Conservation (phyloP, 148 eudicot species). For the Polygonum aviculare region DNA sequence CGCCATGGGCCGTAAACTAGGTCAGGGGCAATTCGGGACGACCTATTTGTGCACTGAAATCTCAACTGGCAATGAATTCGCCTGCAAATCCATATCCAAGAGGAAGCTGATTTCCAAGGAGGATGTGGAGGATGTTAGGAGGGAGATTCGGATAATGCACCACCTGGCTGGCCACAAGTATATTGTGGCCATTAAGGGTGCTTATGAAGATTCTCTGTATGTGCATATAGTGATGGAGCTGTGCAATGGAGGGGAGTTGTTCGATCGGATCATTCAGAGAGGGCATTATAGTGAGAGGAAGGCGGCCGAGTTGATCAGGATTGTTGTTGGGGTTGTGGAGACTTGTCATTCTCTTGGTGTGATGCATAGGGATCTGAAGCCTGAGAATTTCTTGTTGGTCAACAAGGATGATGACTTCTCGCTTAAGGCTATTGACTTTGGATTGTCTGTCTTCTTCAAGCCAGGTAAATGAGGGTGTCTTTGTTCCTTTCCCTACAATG, state of each 20-base stretch:
- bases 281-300: constrained; percentile 62
- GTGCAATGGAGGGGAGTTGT: constrained; percentile 32
- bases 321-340: constrained; percentile 43
- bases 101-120: constrained; percentile 58
- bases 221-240: constrained; percentile 60
- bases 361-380: constrained; percentile 13
- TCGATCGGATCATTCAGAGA: constrained; percentile 60
- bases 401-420: constrained; percentile 11
- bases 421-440: constrained; percentile 12
- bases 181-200: constrained; percentile 55
- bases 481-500: too few relatives aligned
- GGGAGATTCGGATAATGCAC: constrained; percentile 75
- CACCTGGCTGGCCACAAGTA: constrained; percentile 58
- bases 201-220: constrained; percentile 53
- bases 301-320: constrained; percentile 61
- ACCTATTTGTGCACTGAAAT: constrained; percentile 51
- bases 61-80: constrained; percentile 38
- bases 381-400: constrained; percentile 15
- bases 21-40: constrained; percentile 60
- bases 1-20: constrained; percentile 51
- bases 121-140: constrained; percentile 60
- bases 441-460: constrained; percentile 55
- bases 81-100: constrained; percentile 61
- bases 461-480: constrained; percentile 28
- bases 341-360: constrained; percentile 11